Evolutionary conservation across 352 stramenopile species (phyloP).

Genomic region (Achlya hypogyna): DNA sequence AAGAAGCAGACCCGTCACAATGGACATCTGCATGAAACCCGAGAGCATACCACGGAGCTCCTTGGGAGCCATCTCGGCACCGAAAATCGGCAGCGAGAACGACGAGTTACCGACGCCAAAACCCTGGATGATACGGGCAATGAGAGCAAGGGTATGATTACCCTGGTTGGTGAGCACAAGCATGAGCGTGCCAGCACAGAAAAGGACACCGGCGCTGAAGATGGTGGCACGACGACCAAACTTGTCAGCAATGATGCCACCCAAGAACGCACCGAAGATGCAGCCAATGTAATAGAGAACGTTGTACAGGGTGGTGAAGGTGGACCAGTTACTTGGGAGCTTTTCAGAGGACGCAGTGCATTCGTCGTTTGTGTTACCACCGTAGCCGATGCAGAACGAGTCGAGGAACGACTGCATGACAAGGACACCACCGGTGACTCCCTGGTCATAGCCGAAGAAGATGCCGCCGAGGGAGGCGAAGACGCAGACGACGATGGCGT

Average conservation of each 20-base stretch:
- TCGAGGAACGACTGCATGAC: conserved; percentile 35
- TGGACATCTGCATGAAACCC: too few relatives aligned
- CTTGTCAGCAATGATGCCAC: conserved; percentile 26
- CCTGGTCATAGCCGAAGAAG: conserved; percentile 41
- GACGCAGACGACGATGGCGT: too few relatives aligned
- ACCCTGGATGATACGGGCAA: conserved; percentile 29
- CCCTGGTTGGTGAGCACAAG: conserved; percentile 21
- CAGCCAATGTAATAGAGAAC: conserved; percentile 35
- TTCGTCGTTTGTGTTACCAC: conserved; percentile 27
- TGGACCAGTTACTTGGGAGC: conserved; percentile 31
- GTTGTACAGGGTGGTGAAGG: conserved; percentile 36
- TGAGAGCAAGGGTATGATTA: conserved; percentile 24
- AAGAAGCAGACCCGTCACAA: conserved; percentile 31
- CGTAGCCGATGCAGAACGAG: conserved; percentile 34
- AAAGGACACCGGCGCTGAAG: conserved; percentile 28
- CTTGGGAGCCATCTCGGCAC: too few relatives aligned
- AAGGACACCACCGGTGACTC: conserved; percentile 32
- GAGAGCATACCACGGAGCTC: too few relatives aligned
- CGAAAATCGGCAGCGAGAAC: too few relatives aligned
- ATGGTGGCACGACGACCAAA: conserved; percentile 32
- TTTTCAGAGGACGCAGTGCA: conserved; percentile 18
- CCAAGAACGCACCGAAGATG: conserved; percentile 26
- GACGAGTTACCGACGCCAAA: too few relatives aligned
- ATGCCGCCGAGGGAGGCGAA: conserved; percentile 35
- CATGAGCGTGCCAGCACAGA: conserved; percentile 30